Conservation (phyloP, 176 grass and related monocot genomes). For the Musa acuminata region DNA sequence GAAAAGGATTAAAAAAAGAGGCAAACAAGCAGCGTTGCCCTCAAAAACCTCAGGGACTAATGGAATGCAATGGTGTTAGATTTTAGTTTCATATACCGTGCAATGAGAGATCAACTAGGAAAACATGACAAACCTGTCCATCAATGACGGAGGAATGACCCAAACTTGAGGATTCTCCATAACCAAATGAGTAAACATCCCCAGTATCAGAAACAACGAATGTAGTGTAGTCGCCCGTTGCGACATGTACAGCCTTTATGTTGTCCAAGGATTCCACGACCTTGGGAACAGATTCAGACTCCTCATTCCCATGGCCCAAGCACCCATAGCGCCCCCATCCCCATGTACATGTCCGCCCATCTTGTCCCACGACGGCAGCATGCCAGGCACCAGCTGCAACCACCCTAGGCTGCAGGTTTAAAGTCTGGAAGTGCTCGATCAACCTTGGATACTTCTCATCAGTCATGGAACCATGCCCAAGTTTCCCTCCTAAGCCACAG, state of each 20-base stretch:
- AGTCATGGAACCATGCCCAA: slow-evolving; percentile 66
- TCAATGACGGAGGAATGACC: slow-evolving; percentile 54
- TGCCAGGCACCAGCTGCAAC: slow-evolving; percentile 92
- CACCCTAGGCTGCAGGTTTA: slow-evolving; percentile 71
- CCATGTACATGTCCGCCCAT: slow-evolving; percentile 86
- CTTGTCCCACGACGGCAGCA: slow-evolving; percentile 76
- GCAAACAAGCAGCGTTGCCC: no score
- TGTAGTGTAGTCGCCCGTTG: slow-evolving; percentile 84
- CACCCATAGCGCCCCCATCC: slow-evolving; percentile 94
- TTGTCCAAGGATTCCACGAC: slow-evolving; percentile 59
- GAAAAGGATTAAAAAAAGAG: no score
- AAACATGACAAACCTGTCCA: slow-evolving; percentile 33
- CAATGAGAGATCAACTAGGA: not conserved
- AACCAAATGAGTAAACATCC: slow-evolving; percentile 84
- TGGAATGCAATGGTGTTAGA: not conserved
- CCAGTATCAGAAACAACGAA: slow-evolving; percentile 71
- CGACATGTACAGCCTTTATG: slow-evolving; percentile 67
- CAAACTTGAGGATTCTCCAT: slow-evolving; percentile 81
- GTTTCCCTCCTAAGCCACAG: slow-evolving; percentile 86
- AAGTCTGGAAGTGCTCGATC: slow-evolving; percentile 58
- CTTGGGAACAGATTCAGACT: slow-evolving; percentile 76
- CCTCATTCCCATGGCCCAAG: slow-evolving; percentile 92
- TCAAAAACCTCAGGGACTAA: not conserved
- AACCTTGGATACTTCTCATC: slow-evolving; percentile 89
- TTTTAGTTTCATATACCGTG: not conserved